These are phyloP conservation scores for Odonthalia washingtoniensis DNA, from an alignment of 31 red algal species.

Conservation along the genomic window DNA sequence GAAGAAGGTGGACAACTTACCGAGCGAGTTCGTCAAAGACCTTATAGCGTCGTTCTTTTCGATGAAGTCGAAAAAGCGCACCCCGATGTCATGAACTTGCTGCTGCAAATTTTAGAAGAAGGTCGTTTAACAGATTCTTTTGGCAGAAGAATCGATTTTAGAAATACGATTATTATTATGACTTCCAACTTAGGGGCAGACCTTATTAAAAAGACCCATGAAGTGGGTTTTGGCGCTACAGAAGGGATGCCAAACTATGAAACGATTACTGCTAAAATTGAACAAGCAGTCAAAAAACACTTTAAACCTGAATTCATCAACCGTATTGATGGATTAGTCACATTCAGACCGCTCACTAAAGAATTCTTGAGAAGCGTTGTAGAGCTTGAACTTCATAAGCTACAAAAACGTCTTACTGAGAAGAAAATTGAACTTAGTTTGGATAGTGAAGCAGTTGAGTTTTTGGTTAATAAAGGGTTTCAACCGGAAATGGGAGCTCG, in stretches of 20 bases:
- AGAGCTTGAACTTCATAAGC: conserved; percentile 38
- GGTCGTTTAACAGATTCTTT: conserved; percentile 81
- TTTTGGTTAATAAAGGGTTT: conserved; percentile 62
- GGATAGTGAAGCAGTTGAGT: conserved; percentile 36
- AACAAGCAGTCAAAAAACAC: conserved; percentile 48
- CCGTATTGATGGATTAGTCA: conserved; percentile 71
- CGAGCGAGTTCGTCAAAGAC: conserved; percentile 74
- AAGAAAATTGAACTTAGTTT: conserved; percentile 33
- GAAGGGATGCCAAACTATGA: conserved; percentile 21
- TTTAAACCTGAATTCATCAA: conserved; percentile 83
- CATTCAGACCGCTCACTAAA: conserved; percentile 60
- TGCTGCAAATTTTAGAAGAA: conserved; percentile 86
- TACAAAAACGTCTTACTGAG: conserved; percentile 40
- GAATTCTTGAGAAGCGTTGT: conserved; percentile 66
- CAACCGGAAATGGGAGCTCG: conserved; percentile 74
- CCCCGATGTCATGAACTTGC: conserved; percentile 60
- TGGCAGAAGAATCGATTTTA: conserved; percentile 80
- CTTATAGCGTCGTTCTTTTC: conserved; percentile 80
- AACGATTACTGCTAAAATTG: conserved; percentile 50
- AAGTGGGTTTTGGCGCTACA: conserved; percentile 30
- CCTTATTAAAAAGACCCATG: conserved; percentile 38
- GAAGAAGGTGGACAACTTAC: conserved; percentile 91
- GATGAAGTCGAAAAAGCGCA: conserved; percentile 96
- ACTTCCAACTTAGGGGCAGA: conserved; percentile 77
- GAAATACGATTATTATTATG: conserved; percentile 88